Evolutionary conservation across 192 early-diverging fungal species (phyloP).

Genomic region (Backusella tarrabulga): DNA sequence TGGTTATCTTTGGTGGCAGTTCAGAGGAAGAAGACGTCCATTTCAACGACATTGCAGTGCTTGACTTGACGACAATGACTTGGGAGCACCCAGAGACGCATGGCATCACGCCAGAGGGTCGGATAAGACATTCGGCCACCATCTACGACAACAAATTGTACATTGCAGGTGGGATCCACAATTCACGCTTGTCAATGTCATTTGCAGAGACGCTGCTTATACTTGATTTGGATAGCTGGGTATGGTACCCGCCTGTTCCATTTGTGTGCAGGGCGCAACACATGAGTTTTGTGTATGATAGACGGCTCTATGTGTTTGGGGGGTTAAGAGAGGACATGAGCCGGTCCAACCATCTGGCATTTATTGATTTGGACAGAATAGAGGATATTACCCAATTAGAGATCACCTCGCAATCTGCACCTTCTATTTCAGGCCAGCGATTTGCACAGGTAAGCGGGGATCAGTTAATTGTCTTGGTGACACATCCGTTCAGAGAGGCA

Average conservation of each 20-base stretch:
- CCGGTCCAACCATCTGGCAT: constrained; percentile 49
- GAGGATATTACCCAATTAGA: constrained; percentile 45
- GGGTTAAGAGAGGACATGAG: constrained; percentile 60
- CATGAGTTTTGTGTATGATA: constrained; percentile 50
- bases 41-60: constrained; percentile 57
- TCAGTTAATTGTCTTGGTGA: constrained; percentile 51
- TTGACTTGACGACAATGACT: constrained; percentile 57
- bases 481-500: constrained; percentile 4
- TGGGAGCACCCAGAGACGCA: constrained; percentile 56
- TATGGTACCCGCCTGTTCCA: constrained; percentile 53
- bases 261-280: constrained; percentile 57
- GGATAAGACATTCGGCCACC: constrained; percentile 60
- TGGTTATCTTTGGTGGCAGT: constrained; percentile 64
- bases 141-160: constrained; percentile 64
- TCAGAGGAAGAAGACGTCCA: constrained; percentile 41
- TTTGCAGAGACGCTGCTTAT: constrained; percentile 37
- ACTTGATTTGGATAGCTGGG: constrained; percentile 54
- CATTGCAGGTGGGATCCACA: constrained; percentile 51
- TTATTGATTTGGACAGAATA: constrained; percentile 50
- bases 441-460: constrained; percentile 61
- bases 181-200: constrained; percentile 18
- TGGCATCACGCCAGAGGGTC: constrained; percentile 48
- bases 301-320: constrained; percentile 60
- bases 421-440: constrained; percentile 57
- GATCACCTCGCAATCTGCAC: constrained; percentile 46